phyloP scores from a whole-genome alignment of 2,329 filamentous ascomycete genomes.

The Botryosphaeria dothidea region DNA sequence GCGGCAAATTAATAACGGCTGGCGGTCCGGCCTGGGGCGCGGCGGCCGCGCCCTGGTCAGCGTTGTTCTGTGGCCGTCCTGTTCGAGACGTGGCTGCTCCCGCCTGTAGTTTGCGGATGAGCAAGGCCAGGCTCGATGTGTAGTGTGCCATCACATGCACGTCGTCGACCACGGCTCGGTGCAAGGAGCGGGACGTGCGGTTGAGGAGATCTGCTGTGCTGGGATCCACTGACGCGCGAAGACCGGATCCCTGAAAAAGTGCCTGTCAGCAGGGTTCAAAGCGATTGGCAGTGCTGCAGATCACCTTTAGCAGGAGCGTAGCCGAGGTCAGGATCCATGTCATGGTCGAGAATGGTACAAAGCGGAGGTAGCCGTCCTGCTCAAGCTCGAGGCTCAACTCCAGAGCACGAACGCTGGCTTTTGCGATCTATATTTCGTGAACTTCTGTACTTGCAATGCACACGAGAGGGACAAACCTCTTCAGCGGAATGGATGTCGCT shows the following conservation, averaged over 20 bases:
- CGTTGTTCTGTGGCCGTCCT: neutral
- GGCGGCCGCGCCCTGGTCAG: neutral
- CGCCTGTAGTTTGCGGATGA: neutral
- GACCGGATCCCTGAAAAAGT: neutral
- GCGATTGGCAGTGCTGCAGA: neutral
- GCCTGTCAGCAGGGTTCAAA: neutral
- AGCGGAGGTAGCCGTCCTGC: neutral
- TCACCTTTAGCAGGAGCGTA: neutral
- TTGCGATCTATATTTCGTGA: neutral
- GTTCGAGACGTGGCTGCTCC: neutral
- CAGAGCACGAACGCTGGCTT: neutral
- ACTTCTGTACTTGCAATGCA: neutral
- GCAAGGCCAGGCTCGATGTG: neutral
- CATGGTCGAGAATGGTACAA: constrained; percentile 1
- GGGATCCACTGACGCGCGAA: neutral
- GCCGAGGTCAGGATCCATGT: neutral
- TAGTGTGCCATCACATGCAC: neutral
- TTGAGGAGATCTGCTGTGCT: neutral
- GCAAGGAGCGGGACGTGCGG: neutral
- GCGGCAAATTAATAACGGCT: neutral
- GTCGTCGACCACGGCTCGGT: neutral
- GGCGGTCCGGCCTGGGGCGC: neutral
- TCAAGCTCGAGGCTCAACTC: neutral
- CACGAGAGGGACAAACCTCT: neutral
- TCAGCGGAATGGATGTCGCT: neutral